Evolutionary conservation across 805 yeast species (phyloP).

Genomic region (Priceomyces haplophilus): DNA sequence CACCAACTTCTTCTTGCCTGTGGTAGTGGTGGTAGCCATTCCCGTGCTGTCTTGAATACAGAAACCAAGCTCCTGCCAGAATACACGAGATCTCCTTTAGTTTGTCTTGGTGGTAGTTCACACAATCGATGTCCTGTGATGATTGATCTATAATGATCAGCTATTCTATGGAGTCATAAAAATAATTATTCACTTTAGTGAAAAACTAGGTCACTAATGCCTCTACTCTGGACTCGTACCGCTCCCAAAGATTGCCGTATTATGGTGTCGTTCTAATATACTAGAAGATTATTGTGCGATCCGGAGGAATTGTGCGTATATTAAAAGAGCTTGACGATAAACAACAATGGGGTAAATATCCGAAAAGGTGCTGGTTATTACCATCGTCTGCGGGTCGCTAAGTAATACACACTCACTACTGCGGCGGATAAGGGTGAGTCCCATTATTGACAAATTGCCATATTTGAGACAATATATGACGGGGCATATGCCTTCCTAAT

Average conservation of each 20-base stretch:
- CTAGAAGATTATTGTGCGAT: too few species aligned
- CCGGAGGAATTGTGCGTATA: background rate
- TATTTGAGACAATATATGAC: conserved; percentile 10
- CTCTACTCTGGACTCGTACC: too few species aligned
- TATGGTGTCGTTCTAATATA: too few species aligned
- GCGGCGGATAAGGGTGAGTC: background rate
- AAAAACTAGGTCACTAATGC: too few species aligned
- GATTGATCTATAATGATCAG: too few species aligned
- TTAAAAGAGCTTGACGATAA: background rate
- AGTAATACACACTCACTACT: background rate
- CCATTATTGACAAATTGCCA: conserved; percentile 7
- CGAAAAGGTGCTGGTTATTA: background rate
- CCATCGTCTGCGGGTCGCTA: background rate
- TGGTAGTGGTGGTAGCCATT: conserved; percentile 18
- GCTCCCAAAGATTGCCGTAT: too few species aligned
- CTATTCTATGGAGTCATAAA: too few species aligned
- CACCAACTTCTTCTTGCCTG: conserved; percentile 27
- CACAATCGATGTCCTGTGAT: background rate
- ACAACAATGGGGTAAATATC: background rate
- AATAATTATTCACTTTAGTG: too few species aligned
- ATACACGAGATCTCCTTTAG: too few species aligned
- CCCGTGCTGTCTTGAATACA: background rate
- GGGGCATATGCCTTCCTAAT: conserved; percentile 7
- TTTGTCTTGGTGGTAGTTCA: background rate
- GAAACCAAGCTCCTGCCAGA: too few species aligned